phyloP scores from a whole-genome alignment of 352 stramenopile species.

The Phytopythium sindhum region DNA sequence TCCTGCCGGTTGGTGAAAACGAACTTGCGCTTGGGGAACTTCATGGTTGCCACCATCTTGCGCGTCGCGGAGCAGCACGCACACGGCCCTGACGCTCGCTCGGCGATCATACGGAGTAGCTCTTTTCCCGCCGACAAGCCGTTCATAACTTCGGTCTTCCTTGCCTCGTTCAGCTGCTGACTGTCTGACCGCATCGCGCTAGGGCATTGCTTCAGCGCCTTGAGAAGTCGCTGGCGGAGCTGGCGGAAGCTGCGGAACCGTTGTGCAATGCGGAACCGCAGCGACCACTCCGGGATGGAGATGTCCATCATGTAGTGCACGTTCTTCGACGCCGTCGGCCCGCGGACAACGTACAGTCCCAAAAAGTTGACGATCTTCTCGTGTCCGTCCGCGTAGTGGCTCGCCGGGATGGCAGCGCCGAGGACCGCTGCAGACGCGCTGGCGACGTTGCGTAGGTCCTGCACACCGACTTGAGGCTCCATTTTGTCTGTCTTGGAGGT shows the following conservation, averaged over 20 bases:
- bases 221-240: constrained; percentile 47
- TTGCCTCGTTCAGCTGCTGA: constrained; percentile 9
- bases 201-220: constrained; percentile 40
- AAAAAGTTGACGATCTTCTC: constrained; percentile 47
- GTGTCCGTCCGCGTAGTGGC: constrained; percentile 26
- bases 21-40: constrained; percentile 55
- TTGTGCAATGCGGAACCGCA: constrained; percentile 47
- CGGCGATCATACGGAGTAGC: constrained; percentile 22
- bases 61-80: constrained; percentile 32
- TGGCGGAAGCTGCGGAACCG: constrained; percentile 56
- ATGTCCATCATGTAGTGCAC: constrained; percentile 72
- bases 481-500: constrained; percentile 23
- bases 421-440: constrained; percentile 27
- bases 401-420: constrained; percentile 18
- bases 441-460: constrained; percentile 10
- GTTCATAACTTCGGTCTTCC: constrained; percentile 8
- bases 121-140: constrained; percentile 18
- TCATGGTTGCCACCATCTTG: constrained; percentile 29
- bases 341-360: constrained; percentile 53
- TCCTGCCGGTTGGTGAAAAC: constrained; percentile 43
- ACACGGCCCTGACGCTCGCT: constrained; percentile 27
- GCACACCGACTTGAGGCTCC: constrained; percentile 5
- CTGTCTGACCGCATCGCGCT: constrained; percentile 15
- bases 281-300: constrained; percentile 30
- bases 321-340: constrained; percentile 42